Evolutionary conservation across 306 rosid species (phyloP).

Genomic region (Begonia peltatifolia): DNA sequence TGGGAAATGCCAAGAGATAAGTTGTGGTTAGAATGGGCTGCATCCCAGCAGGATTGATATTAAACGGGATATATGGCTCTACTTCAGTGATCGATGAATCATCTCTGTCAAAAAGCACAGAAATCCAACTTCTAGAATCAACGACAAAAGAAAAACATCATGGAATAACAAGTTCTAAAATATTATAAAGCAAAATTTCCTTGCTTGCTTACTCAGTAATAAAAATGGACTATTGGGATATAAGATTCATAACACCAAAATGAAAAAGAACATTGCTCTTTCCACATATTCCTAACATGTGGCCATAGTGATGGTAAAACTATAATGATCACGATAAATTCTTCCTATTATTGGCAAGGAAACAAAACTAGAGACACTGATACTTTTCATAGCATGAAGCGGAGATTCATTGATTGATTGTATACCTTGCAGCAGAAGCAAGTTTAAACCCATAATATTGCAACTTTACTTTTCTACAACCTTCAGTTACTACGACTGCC

Average conservation of each 20-base stretch:
- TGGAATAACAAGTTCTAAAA: slow-evolving; percentile 4
- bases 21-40: slow-evolving; percentile 94
- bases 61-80: slow-evolving; percentile 96
- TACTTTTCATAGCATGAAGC: too few species aligned
- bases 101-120: slow-evolving; percentile 47
- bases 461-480: slow-evolving; percentile 91
- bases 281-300: too few species aligned
- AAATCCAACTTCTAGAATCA: neutral
- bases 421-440: slow-evolving; percentile 92
- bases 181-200: too few species aligned
- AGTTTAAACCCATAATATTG: slow-evolving; percentile 96
- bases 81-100: slow-evolving; percentile 93
- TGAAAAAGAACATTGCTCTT: too few species aligned
- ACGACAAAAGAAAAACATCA: neutral
- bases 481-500: slow-evolving; percentile 99
- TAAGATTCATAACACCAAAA: too few species aligned
- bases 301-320: too few species aligned
- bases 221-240: too few species aligned
- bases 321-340: too few species aligned
- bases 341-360: too few species aligned
- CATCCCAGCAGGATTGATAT: slow-evolving; percentile 95
- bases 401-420: neutral
- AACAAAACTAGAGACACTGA: too few species aligned
- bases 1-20: slow-evolving; percentile 89
- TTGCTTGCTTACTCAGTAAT: too few species aligned